Conservation (phyloP, 2,329 filamentous ascomycete species). For the Aspergillus sp. region DNA sequence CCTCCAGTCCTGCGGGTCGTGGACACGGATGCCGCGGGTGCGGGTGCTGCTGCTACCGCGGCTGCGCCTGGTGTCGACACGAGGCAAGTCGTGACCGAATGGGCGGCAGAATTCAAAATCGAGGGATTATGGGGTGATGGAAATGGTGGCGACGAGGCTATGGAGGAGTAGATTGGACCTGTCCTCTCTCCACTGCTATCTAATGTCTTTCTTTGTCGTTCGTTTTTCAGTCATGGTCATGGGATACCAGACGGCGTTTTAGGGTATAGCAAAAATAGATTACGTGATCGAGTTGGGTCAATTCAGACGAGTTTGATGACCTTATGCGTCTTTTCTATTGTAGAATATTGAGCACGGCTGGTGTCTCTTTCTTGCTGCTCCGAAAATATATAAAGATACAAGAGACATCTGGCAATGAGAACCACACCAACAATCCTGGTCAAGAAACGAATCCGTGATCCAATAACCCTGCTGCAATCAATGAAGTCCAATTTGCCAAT, state of each 20-base stretch:
- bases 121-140: constrained; percentile 86
- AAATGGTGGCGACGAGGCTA: constrained; percentile 53
- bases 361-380: neutral
- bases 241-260: constrained; percentile 18
- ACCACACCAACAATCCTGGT: too few relatives aligned
- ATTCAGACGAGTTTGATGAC: constrained; percentile 1
- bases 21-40: constrained; percentile 32
- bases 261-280: constrained; percentile 10
- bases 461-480: too few relatives aligned
- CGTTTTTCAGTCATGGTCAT: constrained; percentile 9
- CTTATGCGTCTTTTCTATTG: neutral
- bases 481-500: too few relatives aligned
- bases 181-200: constrained; percentile 6
- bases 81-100: constrained; percentile 86
- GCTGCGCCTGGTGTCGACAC: constrained; percentile 58
- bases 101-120: constrained; percentile 92
- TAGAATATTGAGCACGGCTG: neutral
- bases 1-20: constrained; percentile 67
- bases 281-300: neutral
- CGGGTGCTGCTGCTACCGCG: constrained; percentile 20
- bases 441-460: too few relatives aligned
- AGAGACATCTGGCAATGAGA: too few relatives aligned
- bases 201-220: constrained; percentile 13
- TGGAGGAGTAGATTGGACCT: constrained; percentile 36
- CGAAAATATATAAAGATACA: too few relatives aligned